Conservation (phyloP, 2,329 filamentous ascomycete species). For the Sporothrix luriei region DNA sequence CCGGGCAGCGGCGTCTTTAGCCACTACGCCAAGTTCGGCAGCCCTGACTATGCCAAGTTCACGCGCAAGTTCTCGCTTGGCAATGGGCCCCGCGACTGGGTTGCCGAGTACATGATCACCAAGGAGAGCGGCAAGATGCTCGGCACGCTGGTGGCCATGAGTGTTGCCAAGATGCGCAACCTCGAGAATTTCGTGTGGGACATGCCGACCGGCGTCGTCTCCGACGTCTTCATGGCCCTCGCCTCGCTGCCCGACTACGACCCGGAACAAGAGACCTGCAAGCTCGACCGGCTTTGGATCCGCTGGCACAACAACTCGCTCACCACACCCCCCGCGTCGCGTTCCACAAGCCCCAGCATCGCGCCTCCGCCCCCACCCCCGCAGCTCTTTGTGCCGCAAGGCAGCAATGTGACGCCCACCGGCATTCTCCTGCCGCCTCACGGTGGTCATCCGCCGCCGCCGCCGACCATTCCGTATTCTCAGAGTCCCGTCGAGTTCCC, state of each 20-base stretch:
- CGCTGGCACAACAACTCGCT: slow-evolving; percentile 78
- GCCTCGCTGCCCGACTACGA: slow-evolving; percentile 67
- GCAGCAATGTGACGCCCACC: slow-evolving; percentile 48
- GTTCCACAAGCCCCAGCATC: slow-evolving; percentile 41
- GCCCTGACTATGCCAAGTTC: slow-evolving; percentile 75
- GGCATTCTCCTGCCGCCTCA: slow-evolving; percentile 45
- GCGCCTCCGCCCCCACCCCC: slow-evolving; percentile 30
- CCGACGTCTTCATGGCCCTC: slow-evolving; percentile 79
- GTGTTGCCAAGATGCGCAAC: slow-evolving; percentile 78
- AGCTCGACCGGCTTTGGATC: slow-evolving; percentile 74
- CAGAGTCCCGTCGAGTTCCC: slow-evolving; percentile 71
- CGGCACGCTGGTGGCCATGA: slow-evolving; percentile 77
- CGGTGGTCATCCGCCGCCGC: slow-evolving; percentile 41
- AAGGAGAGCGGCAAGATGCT: slow-evolving; percentile 88
- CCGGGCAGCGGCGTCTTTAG: background rate
- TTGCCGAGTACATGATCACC: slow-evolving; percentile 77
- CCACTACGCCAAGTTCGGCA: slow-evolving; percentile 39
- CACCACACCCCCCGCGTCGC: slow-evolving; percentile 42
- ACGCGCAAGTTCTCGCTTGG: slow-evolving; percentile 81
- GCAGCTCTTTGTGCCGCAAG: slow-evolving; percentile 40
- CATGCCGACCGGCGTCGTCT: slow-evolving; percentile 81
- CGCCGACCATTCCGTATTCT: slow-evolving; percentile 51
- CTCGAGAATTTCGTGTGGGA: slow-evolving; percentile 85
- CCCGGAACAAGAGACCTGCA: slow-evolving; percentile 61
- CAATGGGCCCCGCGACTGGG: slow-evolving; percentile 78